A percentile compares a stretch with the other conserved stretches of the same genome.
Conservation (phyloP, 1,284 basidiomycete species). For the Ustilago vetiveriae region DNA sequence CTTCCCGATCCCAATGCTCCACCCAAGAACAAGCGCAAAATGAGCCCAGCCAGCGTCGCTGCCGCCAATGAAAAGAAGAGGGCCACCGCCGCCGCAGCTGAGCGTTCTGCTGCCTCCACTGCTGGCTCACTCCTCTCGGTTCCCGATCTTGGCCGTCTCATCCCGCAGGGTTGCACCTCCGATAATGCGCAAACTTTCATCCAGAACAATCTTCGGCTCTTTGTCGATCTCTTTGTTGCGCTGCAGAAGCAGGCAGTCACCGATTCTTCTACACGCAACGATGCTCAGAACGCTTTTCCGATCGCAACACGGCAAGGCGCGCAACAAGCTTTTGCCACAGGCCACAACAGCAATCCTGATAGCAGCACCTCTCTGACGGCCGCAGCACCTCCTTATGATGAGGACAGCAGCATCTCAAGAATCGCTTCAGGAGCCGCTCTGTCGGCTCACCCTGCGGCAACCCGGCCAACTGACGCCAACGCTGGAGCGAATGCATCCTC, state of each 20-base stretch:
- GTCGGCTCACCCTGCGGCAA: not conserved
- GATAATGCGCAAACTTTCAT: conserved; percentile 41
- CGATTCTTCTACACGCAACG: conserved; percentile 11
- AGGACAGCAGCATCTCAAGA: no score
- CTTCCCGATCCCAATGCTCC: conserved; percentile 36
- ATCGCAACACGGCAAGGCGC: not conserved
- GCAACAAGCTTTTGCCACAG: not conserved
- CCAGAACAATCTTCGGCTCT: conserved; percentile 37
- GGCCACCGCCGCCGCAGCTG: conserved; percentile 15
- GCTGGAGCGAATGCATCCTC: not conserved
- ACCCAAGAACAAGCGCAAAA: conserved; percentile 29
- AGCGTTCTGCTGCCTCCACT: conserved; percentile 30
- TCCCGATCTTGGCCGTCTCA: conserved; percentile 43
- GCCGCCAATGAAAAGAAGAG: conserved; percentile 19
- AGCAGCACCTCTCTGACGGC: not conserved
- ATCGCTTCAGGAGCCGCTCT: not conserved
- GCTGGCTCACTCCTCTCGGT: conserved; percentile 33
- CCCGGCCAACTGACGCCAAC: not conserved
- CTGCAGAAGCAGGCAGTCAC: conserved; percentile 46
- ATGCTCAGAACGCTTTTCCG: not conserved
- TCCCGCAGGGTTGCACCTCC: conserved; percentile 36
- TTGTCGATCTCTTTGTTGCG: conserved; percentile 46
- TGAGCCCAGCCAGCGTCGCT: conserved; percentile 16
- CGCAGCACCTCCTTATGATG: not conserved
- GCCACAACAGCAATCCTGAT: not conserved